Conservation (phyloP, 345 rosid genomes). For the Mangifera indica region DNA sequence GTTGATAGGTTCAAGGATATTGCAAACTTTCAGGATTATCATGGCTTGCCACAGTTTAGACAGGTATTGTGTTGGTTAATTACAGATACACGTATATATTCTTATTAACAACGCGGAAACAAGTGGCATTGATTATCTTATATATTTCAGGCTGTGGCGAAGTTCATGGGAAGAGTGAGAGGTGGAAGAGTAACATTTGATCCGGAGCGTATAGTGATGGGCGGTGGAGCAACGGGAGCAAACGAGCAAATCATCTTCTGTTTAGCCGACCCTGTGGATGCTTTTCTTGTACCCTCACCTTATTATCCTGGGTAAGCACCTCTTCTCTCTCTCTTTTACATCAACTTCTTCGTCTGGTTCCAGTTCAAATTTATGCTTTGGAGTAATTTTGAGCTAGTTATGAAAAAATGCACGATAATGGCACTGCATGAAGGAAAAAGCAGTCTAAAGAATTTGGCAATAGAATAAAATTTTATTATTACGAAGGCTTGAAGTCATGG, state of each 20-base stretch:
- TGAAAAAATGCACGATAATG: too few species aligned
- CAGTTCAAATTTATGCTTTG: too few species aligned
- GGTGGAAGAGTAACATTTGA: constrained; percentile 59
- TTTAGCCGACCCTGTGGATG: constrained; percentile 82
- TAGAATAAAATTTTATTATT: background rate
- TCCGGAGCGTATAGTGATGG: constrained; percentile 70
- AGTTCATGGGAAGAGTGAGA: constrained; percentile 73
- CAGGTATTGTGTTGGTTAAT: constrained; percentile 34
- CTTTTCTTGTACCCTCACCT: constrained; percentile 79
- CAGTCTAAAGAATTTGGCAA: background rate
- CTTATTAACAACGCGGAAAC: too few species aligned
- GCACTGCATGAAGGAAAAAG: background rate
- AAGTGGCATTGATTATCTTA: background rate
- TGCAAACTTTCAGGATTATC: constrained; percentile 84
- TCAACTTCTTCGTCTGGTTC: background rate
- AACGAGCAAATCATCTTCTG: constrained; percentile 76
- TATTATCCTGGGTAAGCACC: constrained; percentile 70
- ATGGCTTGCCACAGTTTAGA: constrained; percentile 69
- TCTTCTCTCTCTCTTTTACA: background rate
- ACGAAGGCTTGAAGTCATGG: background rate
- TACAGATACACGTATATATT: background rate
- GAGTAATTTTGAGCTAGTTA: too few species aligned
- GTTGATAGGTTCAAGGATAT: constrained; percentile 51
- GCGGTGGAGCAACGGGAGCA: constrained; percentile 94
- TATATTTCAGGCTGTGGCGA: constrained; percentile 58